These are phyloP conservation scores for Coemansia sp. DNA, from an alignment of 192 early-diverging fungal species.

Conservation along the genomic window DNA sequence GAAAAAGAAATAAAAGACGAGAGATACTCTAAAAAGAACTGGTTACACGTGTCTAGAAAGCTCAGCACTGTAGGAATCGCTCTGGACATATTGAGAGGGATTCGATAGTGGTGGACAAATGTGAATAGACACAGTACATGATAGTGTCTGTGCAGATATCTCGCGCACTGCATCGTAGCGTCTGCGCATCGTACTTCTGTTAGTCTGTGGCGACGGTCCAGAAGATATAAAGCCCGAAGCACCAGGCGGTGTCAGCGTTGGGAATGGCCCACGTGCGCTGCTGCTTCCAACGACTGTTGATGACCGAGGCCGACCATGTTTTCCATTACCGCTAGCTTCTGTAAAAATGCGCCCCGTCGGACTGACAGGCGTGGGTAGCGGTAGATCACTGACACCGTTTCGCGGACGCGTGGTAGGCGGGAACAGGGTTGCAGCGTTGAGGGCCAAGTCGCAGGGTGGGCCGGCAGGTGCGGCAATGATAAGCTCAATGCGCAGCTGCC, in stretches of 20 bases:
- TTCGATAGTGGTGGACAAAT: constrained; percentile 40
- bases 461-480: constrained; percentile 18
- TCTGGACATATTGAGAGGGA: constrained; percentile 8
- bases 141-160: constrained; percentile 33
- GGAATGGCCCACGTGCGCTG: constrained; percentile 8
- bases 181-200: constrained; percentile 24
- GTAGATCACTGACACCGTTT: not conserved
- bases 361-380: not conserved
- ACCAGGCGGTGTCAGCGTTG: constrained; percentile 11
- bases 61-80: constrained; percentile 28
- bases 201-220: not conserved
- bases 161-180: constrained; percentile 29
- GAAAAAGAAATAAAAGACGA: not conserved
- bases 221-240: not conserved
- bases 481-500: constrained; percentile 55
- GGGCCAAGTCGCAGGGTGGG: constrained; percentile 13
- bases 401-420: constrained; percentile 18
- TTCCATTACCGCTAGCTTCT: not conserved
- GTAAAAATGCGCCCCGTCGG: not conserved
- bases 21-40: no score
- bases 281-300: constrained; percentile 10
- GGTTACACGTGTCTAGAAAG: constrained; percentile 16
- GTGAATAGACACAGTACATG: constrained; percentile 46
- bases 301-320: constrained; percentile 12
- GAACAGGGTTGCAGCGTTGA: constrained; percentile 41